Evolutionary conservation across 129 eudicot species (phyloP).

Genomic region (Arctium lappa): DNA sequence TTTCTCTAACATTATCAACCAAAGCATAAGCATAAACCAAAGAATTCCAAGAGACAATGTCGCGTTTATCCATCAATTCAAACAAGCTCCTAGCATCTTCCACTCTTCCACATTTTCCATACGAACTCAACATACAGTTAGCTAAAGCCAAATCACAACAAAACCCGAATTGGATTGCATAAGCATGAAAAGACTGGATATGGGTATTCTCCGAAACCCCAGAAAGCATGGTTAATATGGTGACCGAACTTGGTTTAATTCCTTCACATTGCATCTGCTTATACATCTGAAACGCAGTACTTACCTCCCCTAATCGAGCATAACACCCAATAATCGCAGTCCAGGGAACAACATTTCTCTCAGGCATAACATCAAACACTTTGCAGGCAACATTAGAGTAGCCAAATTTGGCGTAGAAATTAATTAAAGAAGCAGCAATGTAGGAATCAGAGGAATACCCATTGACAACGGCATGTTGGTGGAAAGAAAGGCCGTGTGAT

Average conservation of each 20-base stretch:
- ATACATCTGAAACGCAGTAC: slow-evolving; percentile 44
- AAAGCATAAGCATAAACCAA: slow-evolving; percentile 63
- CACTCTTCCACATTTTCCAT: slow-evolving; percentile 61
- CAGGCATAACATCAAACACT: slow-evolving; percentile 85
- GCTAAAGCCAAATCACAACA: slow-evolving; percentile 36
- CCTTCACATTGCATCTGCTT: slow-evolving; percentile 63
- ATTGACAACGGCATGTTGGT: slow-evolving; percentile 49
- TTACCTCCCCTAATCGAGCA: slow-evolving; percentile 45
- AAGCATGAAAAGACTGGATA: slow-evolving; percentile 57
- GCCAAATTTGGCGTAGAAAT: slow-evolving; percentile 56
- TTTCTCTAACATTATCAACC: slow-evolving; percentile 39
- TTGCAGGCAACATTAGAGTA: slow-evolving; percentile 32
- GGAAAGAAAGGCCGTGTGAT: slow-evolving; percentile 57
- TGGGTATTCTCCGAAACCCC: slow-evolving; percentile 44
- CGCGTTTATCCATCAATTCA: slow-evolving; percentile 48
- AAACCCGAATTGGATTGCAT: slow-evolving; percentile 46
- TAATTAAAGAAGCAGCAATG: slow-evolving; percentile 60
- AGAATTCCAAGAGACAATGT: slow-evolving; percentile 88
- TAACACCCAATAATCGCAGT: slow-evolving; percentile 82
- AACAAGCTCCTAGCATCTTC: slow-evolving; percentile 66
- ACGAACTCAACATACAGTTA: slow-evolving; percentile 59
- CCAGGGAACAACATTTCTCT: slow-evolving; percentile 79
- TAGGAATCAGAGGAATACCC: slow-evolving; percentile 78
- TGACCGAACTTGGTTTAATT: slow-evolving; percentile 60
- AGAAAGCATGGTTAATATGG: slow-evolving; percentile 56